A percentile compares a stretch with the other conserved stretches of the same genome.
Conservation (phyloP, 2,329 filamentous ascomycete genomes). For the Colletotrichum orchidophilum region DNA sequence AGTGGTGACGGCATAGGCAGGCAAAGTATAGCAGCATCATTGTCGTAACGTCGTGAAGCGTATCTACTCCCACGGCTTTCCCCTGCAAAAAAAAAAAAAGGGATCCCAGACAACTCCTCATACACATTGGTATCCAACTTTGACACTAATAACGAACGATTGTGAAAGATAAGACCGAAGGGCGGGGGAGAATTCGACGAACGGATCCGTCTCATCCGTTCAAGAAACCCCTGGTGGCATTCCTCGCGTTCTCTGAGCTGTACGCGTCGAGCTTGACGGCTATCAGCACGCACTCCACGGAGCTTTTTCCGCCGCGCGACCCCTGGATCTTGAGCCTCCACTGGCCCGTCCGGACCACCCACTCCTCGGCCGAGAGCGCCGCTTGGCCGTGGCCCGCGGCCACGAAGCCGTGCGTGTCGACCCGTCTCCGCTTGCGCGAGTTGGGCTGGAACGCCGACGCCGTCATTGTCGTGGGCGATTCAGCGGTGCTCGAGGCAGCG, state of each 20-base stretch:
- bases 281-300: conserved; percentile 76
- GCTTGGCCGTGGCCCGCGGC: conserved; percentile 31
- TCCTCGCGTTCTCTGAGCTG: conserved; percentile 72
- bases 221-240: conserved; percentile 72
- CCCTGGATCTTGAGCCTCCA: conserved; percentile 76
- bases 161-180: neutral
- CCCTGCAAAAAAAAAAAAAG: neutral
- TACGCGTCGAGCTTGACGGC: conserved; percentile 81
- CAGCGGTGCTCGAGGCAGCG: conserved; percentile 45
- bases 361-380: conserved; percentile 52
- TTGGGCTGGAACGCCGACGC: conserved; percentile 40
- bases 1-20: conserved; percentile 2
- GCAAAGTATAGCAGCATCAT: neutral
- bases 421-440: conserved; percentile 57
- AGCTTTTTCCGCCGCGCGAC: conserved; percentile 57
- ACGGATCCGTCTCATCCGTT: conserved; percentile 18
- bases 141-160: neutral
- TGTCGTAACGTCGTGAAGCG: conserved; percentile 24
- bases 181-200: neutral
- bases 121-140: neutral
- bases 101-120: neutral
- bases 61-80: neutral
- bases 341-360: conserved; percentile 74
- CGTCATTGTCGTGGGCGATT: conserved; percentile 45
- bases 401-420: conserved; percentile 42